Evolutionary conservation across 192 early-diverging fungal genomes (phyloP).

Genomic region (Linnemannia hyalina): DNA sequence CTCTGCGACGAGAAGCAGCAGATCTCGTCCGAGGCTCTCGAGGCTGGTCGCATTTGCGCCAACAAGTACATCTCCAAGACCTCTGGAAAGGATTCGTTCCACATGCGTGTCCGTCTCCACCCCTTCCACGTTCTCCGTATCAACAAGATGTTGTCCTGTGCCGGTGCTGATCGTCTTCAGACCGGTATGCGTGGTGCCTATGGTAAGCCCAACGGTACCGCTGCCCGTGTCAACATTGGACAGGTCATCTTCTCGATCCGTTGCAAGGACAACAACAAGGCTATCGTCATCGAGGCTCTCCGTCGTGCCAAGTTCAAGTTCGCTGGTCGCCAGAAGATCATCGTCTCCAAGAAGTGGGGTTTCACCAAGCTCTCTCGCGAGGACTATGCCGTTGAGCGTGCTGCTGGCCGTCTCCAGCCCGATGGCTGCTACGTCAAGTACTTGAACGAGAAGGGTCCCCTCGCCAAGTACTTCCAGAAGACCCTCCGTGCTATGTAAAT

Average conservation of each 20-base stretch:
- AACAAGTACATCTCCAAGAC: slow-evolving; percentile 99
- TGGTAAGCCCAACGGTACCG: slow-evolving; percentile 96
- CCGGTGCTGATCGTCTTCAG: slow-evolving; percentile 99
- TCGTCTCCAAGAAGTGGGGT: slow-evolving; percentile 99
- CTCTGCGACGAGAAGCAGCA: slow-evolving; percentile 98
- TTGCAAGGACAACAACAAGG: slow-evolving; percentile 95
- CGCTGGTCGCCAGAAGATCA: slow-evolving; percentile 98
- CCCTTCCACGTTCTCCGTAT: slow-evolving; percentile 99
- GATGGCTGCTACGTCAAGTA: slow-evolving; percentile 99
- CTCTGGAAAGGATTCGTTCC: slow-evolving; percentile 99
- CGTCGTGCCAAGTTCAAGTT: slow-evolving; percentile 90
- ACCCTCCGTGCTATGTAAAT: slow-evolving; percentile 30
- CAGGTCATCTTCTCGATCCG: slow-evolving; percentile 97
- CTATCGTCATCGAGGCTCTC: slow-evolving; percentile 89
- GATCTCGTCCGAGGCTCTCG: slow-evolving; percentile 97
- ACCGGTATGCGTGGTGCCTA: slow-evolving; percentile 99
- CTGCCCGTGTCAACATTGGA: slow-evolving; percentile 98
- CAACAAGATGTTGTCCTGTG: slow-evolving; percentile 99
- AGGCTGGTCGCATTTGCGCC: slow-evolving; percentile 96
- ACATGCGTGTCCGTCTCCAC: slow-evolving; percentile 98
- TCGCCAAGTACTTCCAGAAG: slow-evolving; percentile 65
- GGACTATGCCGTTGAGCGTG: slow-evolving; percentile 87
- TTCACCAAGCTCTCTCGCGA: slow-evolving; percentile 98
- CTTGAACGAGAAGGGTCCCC: slow-evolving; percentile 86
- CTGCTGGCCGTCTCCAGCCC: slow-evolving; percentile 84